Conservation (phyloP, 2,329 filamentous ascomycete genomes). For the Grosmannia clavigera region DNA sequence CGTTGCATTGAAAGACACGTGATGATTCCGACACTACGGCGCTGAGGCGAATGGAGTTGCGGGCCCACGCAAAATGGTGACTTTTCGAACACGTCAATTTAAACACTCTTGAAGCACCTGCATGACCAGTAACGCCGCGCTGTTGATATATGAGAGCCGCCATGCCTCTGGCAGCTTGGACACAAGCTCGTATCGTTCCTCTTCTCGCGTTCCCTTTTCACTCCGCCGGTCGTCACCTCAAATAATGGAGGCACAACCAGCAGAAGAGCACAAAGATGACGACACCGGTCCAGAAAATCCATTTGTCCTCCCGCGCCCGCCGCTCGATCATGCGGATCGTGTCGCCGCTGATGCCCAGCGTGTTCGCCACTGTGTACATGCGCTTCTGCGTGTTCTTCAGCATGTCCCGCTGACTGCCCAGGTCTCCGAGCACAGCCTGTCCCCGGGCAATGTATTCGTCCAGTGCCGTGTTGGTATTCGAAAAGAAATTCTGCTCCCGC, state of each 20-base stretch:
- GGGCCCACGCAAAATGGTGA: not conserved
- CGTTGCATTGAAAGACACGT: slow-evolving; percentile 41
- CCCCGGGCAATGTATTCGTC: slow-evolving; percentile 92
- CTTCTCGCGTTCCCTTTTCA: not conserved
- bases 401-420: slow-evolving; percentile 84
- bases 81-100: not conserved
- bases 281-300: slow-evolving; percentile 88
- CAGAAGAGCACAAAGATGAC: slow-evolving; percentile 83
- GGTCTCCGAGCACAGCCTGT: slow-evolving; percentile 76
- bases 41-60: not conserved
- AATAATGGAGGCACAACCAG: slow-evolving; percentile 76
- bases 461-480: slow-evolving; percentile 67
- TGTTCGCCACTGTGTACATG: slow-evolving; percentile 88
- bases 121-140: slow-evolving; percentile 8
- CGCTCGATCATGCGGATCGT: slow-evolving; percentile 96
- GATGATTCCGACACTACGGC: slow-evolving; percentile 19
- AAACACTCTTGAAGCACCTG: not conserved
- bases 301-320: slow-evolving; percentile 87
- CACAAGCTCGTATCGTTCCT: not conserved
- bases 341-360: slow-evolving; percentile 82
- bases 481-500: slow-evolving; percentile 80
- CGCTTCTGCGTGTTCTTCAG: slow-evolving; percentile 87
- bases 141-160: slow-evolving; percentile 1
- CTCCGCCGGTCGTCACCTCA: slow-evolving; percentile 41
- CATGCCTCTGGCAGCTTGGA: not conserved